phyloP scores from a whole-genome alignment of 2,329 filamentous ascomycete genomes.

The Trichoderma simmonsii region DNA sequence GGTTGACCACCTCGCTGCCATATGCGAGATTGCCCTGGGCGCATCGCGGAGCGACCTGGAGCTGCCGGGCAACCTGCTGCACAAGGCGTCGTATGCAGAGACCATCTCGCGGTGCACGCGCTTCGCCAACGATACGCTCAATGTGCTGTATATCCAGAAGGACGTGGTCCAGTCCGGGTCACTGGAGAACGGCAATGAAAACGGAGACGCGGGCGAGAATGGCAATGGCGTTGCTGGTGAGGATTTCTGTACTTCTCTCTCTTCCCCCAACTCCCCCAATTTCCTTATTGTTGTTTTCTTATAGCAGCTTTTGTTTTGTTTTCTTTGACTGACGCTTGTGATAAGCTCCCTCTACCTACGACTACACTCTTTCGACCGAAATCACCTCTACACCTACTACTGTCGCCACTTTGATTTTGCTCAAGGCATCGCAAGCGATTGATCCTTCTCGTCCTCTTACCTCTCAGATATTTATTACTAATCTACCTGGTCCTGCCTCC shows the following conservation, averaged over 20 bases:
- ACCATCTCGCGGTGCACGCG: conserved; percentile 83
- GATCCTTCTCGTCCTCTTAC: conserved; percentile 78
- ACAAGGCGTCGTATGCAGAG: conserved; percentile 66
- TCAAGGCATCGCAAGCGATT: conserved; percentile 86
- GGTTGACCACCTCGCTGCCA: conserved; percentile 67
- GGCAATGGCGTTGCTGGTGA: conserved; percentile 45
- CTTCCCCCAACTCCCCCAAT: not conserved
- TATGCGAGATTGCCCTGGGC: conserved; percentile 71
- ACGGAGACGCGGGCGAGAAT: conserved; percentile 36
- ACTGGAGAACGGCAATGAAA: conserved; percentile 35
- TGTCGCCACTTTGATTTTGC: conserved; percentile 78
- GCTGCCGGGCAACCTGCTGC: conserved; percentile 76
- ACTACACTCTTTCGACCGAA: conserved; percentile 78
- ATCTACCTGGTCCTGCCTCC: conserved; percentile 77
- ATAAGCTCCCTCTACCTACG: conserved; percentile 56
- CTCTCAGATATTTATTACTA: conserved; percentile 88
- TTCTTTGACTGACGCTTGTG: conserved; percentile 7
- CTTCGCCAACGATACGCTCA: conserved; percentile 85
- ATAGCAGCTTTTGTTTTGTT: not conserved
- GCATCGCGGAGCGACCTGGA: conserved; percentile 76
- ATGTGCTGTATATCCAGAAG: conserved; percentile 88
- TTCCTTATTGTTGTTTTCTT: not conserved
- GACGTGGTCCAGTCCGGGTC: conserved; percentile 59
- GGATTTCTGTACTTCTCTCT: conserved; percentile 22
- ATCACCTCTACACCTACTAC: conserved; percentile 78